phyloP scores from a whole-genome alignment of 805 yeast genomes.

The Candida ascalaphidarum region DNA sequence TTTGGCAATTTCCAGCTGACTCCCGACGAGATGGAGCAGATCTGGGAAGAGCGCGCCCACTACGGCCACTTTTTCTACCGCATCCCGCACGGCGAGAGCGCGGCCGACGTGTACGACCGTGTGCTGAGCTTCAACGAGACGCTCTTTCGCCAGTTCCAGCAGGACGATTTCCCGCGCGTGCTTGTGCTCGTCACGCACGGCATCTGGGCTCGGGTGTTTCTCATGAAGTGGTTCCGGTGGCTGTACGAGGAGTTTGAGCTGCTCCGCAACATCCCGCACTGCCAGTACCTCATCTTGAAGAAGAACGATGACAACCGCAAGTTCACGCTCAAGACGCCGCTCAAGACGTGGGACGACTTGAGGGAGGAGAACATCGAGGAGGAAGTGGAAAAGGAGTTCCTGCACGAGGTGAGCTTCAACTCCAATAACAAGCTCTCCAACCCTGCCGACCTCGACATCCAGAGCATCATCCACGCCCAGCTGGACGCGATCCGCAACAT shows the following conservation, averaged over 20 bases:
- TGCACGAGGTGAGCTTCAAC: constrained; percentile 29
- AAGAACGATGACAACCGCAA: constrained; percentile 38
- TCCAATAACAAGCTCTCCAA: constrained; percentile 21
- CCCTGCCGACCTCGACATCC: constrained; percentile 30
- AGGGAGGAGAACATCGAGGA: constrained; percentile 32
- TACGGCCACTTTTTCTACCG: constrained; percentile 79
- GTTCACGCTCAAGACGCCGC: constrained; percentile 50
- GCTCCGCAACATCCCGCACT: constrained; percentile 76
- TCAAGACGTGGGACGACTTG: constrained; percentile 67
- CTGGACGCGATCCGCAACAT: constrained; percentile 26
- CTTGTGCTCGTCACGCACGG: constrained; percentile 88
- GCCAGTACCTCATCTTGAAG: constrained; percentile 76
- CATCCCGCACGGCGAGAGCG: constrained; percentile 90
- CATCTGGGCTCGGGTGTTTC: constrained; percentile 85
- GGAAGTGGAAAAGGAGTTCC: constrained; percentile 27
- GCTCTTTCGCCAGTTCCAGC: constrained; percentile 68
- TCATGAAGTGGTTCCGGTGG: constrained; percentile 96
- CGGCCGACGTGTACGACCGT: constrained; percentile 91
- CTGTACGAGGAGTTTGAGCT: constrained; percentile 82
- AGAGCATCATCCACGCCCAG: constrained; percentile 29
- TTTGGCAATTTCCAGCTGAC: constrained; percentile 88
- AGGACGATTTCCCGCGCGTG: constrained; percentile 66
- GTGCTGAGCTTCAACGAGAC: constrained; percentile 88
- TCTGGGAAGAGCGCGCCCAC: constrained; percentile 77
- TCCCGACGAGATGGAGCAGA: constrained; percentile 65